These are phyloP conservation scores for Pseudomassariella vexata DNA, from an alignment of 2,329 filamentous ascomycete genomes.

Conservation along the genomic window DNA sequence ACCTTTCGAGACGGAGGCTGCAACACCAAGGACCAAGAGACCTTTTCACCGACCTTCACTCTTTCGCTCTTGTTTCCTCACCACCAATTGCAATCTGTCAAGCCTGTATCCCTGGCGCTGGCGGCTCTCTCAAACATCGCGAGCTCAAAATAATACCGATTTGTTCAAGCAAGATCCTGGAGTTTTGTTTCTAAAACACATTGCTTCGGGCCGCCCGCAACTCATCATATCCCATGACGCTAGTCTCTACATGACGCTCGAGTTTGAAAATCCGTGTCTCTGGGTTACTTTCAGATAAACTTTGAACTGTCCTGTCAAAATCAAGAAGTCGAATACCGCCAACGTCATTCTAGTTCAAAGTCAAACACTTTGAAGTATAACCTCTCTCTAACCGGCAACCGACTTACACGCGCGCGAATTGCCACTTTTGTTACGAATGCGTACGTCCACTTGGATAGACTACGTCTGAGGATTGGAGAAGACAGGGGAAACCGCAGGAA, in stretches of 20 bases:
- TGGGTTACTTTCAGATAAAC: neutral
- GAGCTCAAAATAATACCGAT: neutral
- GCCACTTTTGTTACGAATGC: no score
- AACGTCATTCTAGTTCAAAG: neutral
- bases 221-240: slow-evolving; percentile 3
- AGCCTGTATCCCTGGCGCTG: slow-evolving; percentile 2
- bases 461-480: slow-evolving; percentile 1
- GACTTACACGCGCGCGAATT: no score
- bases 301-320: neutral
- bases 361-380: neutral
- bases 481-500: slow-evolving; percentile 18
- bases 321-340: neutral
- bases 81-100: slow-evolving; percentile 2
- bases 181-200: slow-evolving; percentile 4
- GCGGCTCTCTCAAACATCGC: slow-evolving; percentile 1
- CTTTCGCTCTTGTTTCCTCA: neutral
- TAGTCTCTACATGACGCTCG: slow-evolving; percentile 1
- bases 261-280: slow-evolving; percentile 1
- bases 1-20: slow-evolving; percentile 10
- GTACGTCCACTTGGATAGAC: no score
- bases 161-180: neutral
- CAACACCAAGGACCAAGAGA: slow-evolving; percentile 8
- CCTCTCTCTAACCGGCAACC: no score
- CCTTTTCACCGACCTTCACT: slow-evolving; percentile 6
- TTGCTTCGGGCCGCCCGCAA: slow-evolving; percentile 3